These are phyloP conservation scores for Hysterangium stoloniferum DNA, from an alignment of 768 basidiomycete species.

Conservation along the genomic window DNA sequence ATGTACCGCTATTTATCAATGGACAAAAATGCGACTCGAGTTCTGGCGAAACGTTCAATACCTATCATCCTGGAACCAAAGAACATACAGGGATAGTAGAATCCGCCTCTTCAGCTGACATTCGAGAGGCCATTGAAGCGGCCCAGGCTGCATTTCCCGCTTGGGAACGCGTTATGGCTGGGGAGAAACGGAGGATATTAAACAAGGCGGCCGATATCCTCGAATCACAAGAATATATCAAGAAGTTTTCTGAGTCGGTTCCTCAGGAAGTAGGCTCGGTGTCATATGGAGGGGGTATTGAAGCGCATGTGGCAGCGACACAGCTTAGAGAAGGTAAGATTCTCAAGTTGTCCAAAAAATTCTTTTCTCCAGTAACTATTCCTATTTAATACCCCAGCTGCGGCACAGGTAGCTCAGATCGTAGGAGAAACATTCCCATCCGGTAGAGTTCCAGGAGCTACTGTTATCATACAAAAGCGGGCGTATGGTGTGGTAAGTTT, in stretches of 20 bases:
- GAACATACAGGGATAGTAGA: conserved; percentile 37
- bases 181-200: conserved; percentile 36
- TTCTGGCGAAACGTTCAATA: conserved; percentile 35
- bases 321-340: conserved; percentile 21
- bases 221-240: conserved; percentile 33
- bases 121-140: conserved; percentile 36
- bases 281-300: conserved; percentile 17
- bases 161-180: conserved; percentile 35
- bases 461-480: conserved; percentile 36
- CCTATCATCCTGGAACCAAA: conserved; percentile 36
- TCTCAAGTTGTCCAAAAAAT: too few relatives aligned
- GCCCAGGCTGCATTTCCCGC: conserved; percentile 38
- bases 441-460: conserved; percentile 32
- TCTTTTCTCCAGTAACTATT: too few relatives aligned
- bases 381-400: too few relatives aligned
- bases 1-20: conserved; percentile 28
- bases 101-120: conserved; percentile 36
- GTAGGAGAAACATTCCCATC: conserved; percentile 40
- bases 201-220: conserved; percentile 41
- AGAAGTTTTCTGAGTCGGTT: conserved; percentile 25
- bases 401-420: conserved; percentile 30
- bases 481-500: conserved; percentile 45
- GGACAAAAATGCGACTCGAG: conserved; percentile 31
- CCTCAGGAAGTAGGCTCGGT: conserved; percentile 35
- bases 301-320: conserved; percentile 19